Conservation (phyloP, 768 basidiomycete genomes). For the Holtermanniella nyarrowii region DNA sequence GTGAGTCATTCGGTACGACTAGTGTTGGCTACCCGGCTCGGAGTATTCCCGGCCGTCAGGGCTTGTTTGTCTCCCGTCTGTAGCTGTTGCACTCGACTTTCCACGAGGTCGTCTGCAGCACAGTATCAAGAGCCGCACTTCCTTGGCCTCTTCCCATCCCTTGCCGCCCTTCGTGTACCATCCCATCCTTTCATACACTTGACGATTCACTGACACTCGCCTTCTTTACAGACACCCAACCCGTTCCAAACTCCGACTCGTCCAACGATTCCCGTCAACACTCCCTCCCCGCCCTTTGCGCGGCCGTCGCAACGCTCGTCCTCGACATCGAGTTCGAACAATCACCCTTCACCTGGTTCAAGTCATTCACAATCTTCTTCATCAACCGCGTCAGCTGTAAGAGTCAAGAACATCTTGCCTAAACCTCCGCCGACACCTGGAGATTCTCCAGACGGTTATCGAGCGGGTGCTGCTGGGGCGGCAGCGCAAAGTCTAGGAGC, state of each 20-base stretch:
- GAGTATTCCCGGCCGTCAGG: too few species aligned
- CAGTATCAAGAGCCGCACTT: too few species aligned
- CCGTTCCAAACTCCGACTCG: not conserved
- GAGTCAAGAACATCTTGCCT: slow-evolving; percentile 28
- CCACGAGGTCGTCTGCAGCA: too few species aligned
- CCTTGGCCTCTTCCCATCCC: too few species aligned
- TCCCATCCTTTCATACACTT: too few species aligned
- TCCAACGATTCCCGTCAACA: slow-evolving; percentile 16
- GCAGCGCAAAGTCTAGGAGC: not conserved
- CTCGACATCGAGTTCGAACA: slow-evolving; percentile 17
- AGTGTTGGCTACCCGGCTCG: too few species aligned
- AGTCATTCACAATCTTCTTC: slow-evolving; percentile 10
- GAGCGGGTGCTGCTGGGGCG: slow-evolving; percentile 1
- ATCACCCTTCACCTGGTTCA: slow-evolving; percentile 26
- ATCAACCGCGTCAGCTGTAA: slow-evolving; percentile 7
- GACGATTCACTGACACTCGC: too few species aligned
- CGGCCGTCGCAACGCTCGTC: slow-evolving; percentile 33
- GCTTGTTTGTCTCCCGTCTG: too few species aligned
- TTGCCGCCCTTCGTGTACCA: too few species aligned
- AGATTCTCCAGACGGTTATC: slow-evolving; percentile 3
- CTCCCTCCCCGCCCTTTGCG: slow-evolving; percentile 23
- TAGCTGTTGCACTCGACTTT: too few species aligned
- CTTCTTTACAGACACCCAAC: too few species aligned
- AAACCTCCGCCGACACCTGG: slow-evolving; percentile 12
- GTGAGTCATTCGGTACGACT: too few species aligned